phyloP scores from a whole-genome alignment of 2,329 filamentous ascomycete species.

The Penicillium sp. region DNA sequence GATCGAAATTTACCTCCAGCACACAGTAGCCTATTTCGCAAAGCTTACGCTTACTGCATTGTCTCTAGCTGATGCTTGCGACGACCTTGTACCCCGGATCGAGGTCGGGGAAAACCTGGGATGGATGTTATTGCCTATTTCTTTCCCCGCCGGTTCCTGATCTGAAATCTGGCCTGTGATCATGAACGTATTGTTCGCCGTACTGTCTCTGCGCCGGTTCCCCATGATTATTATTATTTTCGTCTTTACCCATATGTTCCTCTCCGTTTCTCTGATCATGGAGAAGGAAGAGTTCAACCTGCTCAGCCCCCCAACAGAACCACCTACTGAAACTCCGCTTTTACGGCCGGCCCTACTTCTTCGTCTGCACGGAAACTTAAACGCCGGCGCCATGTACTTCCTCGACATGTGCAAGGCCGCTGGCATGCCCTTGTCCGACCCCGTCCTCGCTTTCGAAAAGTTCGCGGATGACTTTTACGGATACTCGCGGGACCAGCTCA shows the following conservation, averaged over 20 bases:
- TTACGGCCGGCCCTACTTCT: slow-evolving; percentile 53
- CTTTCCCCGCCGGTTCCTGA: no score
- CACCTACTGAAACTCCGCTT: slow-evolving; percentile 55
- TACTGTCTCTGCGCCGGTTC: slow-evolving; percentile 53
- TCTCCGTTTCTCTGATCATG: slow-evolving; percentile 54
- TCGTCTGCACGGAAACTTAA: slow-evolving; percentile 55
- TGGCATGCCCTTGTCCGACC: slow-evolving; percentile 47
- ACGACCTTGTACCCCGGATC: no score
- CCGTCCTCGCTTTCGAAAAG: slow-evolving; percentile 53
- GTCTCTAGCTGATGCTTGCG: no score
- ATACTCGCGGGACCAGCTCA: slow-evolving; percentile 48
- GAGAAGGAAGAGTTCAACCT: slow-evolving; percentile 57
- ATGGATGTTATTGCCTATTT: slow-evolving; percentile 45
- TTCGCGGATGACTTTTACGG: slow-evolving; percentile 52
- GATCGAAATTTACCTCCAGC: no score
- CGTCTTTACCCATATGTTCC: slow-evolving; percentile 56
- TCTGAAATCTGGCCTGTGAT: slow-evolving; percentile 58
- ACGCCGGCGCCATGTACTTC: slow-evolving; percentile 55
- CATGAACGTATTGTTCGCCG: slow-evolving; percentile 56
- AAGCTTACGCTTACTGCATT: no score
- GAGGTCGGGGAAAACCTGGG: no score
- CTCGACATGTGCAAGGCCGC: slow-evolving; percentile 52
- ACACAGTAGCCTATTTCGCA: no score
- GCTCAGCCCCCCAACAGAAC: slow-evolving; percentile 49
- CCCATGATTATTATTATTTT: slow-evolving; percentile 61